Conservation (phyloP, 2,329 filamentous ascomycete species). For the Hymenoscyphus repandus region DNA sequence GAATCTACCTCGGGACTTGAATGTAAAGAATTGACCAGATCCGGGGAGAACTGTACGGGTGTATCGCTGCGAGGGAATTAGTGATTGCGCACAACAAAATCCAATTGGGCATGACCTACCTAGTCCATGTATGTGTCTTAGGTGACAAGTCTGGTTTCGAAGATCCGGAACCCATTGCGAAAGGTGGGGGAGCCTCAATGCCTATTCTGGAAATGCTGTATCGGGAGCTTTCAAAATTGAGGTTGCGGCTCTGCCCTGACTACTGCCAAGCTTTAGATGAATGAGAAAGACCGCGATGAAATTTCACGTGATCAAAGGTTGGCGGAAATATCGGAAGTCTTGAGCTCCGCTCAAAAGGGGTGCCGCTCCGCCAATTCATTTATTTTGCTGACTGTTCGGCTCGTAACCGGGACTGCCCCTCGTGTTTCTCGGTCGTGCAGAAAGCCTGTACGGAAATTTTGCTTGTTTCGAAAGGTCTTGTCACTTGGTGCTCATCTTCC, state of each 20-base stretch:
- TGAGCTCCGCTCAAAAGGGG: background rate
- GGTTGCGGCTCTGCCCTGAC: conserved; percentile 8
- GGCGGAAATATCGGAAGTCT: background rate
- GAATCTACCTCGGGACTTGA: conserved; percentile 72
- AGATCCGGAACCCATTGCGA: conserved; percentile 29
- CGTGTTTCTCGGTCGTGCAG: background rate
- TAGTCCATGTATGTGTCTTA: conserved; percentile 28
- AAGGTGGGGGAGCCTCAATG: conserved; percentile 8
- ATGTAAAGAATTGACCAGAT: conserved; percentile 77
- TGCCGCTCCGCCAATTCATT: background rate
- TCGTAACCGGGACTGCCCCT: background rate
- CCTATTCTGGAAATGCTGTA: conserved; percentile 6
- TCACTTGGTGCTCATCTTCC: background rate
- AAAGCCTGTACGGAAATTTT: background rate
- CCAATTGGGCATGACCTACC: conserved; percentile 12
- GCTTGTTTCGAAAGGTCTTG: conserved; percentile 2
- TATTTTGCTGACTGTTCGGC: background rate
- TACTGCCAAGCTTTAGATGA: background rate
- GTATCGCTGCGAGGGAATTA: conserved; percentile 42
- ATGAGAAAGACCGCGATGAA: no score
- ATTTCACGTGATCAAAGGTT: background rate
- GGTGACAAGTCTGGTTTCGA: conserved; percentile 27
- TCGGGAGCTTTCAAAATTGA: conserved; percentile 13
- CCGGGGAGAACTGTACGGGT: conserved; percentile 69
- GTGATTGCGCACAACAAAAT: background rate